These are phyloP conservation scores for Tolypocladium album DNA, from an alignment of 2,329 filamentous ascomycete genomes.

Conservation along the genomic window DNA sequence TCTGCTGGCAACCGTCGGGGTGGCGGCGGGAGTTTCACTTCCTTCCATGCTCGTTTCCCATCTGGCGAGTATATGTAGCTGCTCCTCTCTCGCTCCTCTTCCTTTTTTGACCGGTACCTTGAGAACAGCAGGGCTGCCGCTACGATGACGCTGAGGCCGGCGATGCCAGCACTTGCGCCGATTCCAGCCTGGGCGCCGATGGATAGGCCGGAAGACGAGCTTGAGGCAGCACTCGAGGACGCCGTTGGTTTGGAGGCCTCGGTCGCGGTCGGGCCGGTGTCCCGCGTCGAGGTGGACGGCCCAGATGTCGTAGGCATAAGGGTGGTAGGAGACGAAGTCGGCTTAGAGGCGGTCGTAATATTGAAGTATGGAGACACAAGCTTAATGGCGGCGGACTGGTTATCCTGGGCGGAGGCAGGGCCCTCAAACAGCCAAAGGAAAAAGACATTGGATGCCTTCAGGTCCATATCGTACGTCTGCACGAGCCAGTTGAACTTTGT, in stretches of 20 bases:
- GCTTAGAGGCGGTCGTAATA: slow-evolving; percentile 2
- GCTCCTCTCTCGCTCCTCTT: background rate
- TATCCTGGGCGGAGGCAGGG: slow-evolving; percentile 3
- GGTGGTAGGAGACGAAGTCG: background rate
- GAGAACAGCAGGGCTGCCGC: background rate
- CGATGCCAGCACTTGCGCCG: background rate
- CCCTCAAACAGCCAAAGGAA: slow-evolving; percentile 12
- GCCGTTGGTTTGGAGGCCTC: too few relatives aligned
- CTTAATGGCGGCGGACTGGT: background rate
- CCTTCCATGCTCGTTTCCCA: background rate
- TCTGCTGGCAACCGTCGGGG: background rate
- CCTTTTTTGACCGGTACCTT: background rate
- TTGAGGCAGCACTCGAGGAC: too few relatives aligned
- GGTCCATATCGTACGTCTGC: slow-evolving; percentile 5
- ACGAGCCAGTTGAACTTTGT: slow-evolving; percentile 9
- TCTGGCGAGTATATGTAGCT: background rate
- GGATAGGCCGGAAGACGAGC: background rate
- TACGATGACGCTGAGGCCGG: background rate
- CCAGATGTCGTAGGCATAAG: background rate
- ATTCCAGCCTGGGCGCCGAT: background rate
- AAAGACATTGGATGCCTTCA: slow-evolving; percentile 6
- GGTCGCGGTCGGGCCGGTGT: too few relatives aligned
- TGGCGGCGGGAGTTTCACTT: background rate
- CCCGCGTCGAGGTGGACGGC: background rate
- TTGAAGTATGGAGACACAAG: slow-evolving; percentile 6